Base-by-base conservation (phyloP, 169 alveolate species). In the Besnoitia besnoiti region DNA sequence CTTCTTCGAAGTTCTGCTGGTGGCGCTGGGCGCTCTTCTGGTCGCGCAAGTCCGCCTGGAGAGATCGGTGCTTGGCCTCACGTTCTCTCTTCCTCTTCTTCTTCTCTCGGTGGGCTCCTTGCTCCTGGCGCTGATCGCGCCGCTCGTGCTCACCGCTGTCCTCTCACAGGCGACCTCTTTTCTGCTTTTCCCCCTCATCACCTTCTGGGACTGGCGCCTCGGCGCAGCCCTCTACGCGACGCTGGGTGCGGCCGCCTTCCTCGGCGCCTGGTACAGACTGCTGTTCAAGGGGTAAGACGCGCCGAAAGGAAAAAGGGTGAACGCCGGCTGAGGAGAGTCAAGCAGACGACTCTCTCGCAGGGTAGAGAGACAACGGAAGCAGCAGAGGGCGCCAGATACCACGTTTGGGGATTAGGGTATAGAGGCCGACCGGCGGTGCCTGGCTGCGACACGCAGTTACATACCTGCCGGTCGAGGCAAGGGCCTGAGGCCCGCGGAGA, bases 1-100 rank as follows among this genome's bases (percentile, higher is more conserved):
- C 39, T 77, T 19, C 87, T 77, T 77, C 37, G 87, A 77, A 30
- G 39, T 35, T 35, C 87, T 77, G 24, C 87, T 77, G 33, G 39
- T 40, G n/a, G 14, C 24, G 33, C 61, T 40, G 33, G 37, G 5
- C 40, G 39, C 40, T 21, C 87, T 77, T 21, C 59, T 77, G 37
- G 61, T 21, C 40, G 16, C 40, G 59, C 87, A 40, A 14, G 37
- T 77, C 40, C 87, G 40, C 59, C 87, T 77, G 39, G 87, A 77
- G 35, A 39, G 21, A 16, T 19, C 14, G n/a, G 61, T 39, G 24
- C 87, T 77, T n/a, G 59, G 40, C 37, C 37, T 77, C 39, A 42
- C 61, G 40, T 77, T 77, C 40, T 77, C 87, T 37, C 59, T 44
- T 14, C 87, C 61, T 8, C 87, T 77, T 0, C 61, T 77, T 24